Conservation (phyloP, 1,139 yeast species). For the Kodamaea alishanica region DNA sequence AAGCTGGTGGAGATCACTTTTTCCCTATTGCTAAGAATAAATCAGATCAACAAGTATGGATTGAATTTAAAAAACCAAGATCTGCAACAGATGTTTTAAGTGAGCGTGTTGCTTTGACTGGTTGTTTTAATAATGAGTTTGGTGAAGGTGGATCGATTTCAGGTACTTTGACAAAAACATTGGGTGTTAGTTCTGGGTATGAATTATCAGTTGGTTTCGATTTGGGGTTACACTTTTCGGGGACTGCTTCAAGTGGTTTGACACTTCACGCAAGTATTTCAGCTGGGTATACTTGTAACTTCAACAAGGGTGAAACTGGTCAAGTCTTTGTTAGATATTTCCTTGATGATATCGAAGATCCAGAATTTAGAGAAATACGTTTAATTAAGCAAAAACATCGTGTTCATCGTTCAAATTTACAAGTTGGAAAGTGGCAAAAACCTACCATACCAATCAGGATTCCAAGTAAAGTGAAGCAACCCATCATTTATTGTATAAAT, state of each 20-base stretch:
- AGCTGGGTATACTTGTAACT: slow-evolving; percentile 17
- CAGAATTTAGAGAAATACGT: slow-evolving; percentile 10
- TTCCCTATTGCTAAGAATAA: not conserved
- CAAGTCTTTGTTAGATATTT: slow-evolving; percentile 21
- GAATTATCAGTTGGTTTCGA: slow-evolving; percentile 15
- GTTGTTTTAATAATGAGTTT: slow-evolving; percentile 17
- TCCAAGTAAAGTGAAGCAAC: slow-evolving; percentile 11
- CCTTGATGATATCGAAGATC: slow-evolving; percentile 12
- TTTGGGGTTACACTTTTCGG: slow-evolving; percentile 1
- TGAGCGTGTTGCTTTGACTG: slow-evolving; percentile 16
- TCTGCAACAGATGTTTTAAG: slow-evolving; percentile 9
- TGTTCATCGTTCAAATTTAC: not conserved
- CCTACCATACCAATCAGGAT: slow-evolving; percentile 5
- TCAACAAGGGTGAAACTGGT: slow-evolving; percentile 19
- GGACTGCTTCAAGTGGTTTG: not conserved
- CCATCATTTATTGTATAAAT: slow-evolving; percentile 18
- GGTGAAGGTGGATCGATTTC: slow-evolving; percentile 23
- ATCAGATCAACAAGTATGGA: slow-evolving; percentile 13
- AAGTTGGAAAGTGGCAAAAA: slow-evolving; percentile 9
- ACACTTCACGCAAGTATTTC: too few relatives aligned
- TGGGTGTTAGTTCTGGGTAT: slow-evolving; percentile 16
- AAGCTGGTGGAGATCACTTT: slow-evolving; percentile 14
- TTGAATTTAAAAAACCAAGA: slow-evolving; percentile 10
- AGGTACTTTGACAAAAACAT: slow-evolving; percentile 13
- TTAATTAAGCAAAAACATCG: too few relatives aligned